Conservation (phyloP, 2,329 filamentous ascomycete genomes). For the Torrubiella hemipterigena region DNA sequence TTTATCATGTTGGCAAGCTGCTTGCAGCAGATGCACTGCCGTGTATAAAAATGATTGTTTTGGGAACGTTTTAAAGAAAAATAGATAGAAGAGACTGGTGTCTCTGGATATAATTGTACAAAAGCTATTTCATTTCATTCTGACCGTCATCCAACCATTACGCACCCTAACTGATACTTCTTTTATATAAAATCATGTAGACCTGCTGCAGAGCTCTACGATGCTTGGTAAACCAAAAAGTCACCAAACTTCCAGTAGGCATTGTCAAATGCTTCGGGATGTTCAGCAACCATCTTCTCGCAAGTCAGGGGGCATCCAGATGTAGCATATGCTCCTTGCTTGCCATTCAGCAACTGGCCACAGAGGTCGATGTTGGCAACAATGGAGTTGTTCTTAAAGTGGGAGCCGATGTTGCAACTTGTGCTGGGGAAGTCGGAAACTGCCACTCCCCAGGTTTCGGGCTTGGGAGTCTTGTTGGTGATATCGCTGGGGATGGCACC, state of each 20-base stretch:
- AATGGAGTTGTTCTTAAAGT: slow-evolving; percentile 55
- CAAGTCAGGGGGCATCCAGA: slow-evolving; percentile 45
- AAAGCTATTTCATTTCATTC: no score
- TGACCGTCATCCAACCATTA: no score
- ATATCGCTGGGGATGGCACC: slow-evolving; percentile 39
- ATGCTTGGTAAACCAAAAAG: slow-evolving; percentile 42
- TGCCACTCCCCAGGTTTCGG: slow-evolving; percentile 48
- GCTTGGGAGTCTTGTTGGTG: slow-evolving; percentile 38
- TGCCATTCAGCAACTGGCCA: slow-evolving; percentile 40
- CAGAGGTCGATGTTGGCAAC: slow-evolving; percentile 56
- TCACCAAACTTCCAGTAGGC: slow-evolving; percentile 55
- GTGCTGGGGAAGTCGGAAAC: slow-evolving; percentile 55
- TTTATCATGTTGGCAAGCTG: no score
- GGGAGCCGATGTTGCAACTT: slow-evolving; percentile 42
- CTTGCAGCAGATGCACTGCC: no score
- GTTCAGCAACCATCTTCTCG: slow-evolving; percentile 43
- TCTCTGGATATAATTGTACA: no score
- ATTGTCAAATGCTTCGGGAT: slow-evolving; percentile 40
- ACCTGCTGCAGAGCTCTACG: slow-evolving; percentile 7
- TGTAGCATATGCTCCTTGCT: slow-evolving; percentile 27
- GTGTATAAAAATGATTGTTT: no score
- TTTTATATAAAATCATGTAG: no score
- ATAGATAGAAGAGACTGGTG: no score
- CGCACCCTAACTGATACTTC: no score
- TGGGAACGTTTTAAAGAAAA: no score